phyloP scores from a whole-genome alignment of 2,329 filamentous ascomycete genomes.

The Diaporthe longicolla region DNA sequence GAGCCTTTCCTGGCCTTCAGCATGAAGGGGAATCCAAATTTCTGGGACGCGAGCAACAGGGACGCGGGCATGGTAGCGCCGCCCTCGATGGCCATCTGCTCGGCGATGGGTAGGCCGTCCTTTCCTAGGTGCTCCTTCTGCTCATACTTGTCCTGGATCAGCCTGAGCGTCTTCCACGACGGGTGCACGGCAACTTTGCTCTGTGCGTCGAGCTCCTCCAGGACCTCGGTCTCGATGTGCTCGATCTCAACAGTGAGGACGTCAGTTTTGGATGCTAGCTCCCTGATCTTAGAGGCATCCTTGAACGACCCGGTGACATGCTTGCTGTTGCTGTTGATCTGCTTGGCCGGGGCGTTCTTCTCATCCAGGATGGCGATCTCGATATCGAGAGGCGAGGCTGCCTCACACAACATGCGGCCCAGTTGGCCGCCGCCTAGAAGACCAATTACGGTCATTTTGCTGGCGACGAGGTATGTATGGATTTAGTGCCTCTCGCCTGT shows the following conservation, averaged over 20 bases:
- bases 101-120: slow-evolving; percentile 79
- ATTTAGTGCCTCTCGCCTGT: background rate
- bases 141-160: slow-evolving; percentile 93
- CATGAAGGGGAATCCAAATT: slow-evolving; percentile 89
- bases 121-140: slow-evolving; percentile 86
- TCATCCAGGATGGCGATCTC: slow-evolving; percentile 85
- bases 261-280: slow-evolving; percentile 83
- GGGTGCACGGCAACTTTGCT: slow-evolving; percentile 80
- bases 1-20: slow-evolving; percentile 91
- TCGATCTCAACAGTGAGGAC: slow-evolving; percentile 95
- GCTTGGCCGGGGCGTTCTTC: slow-evolving; percentile 83
- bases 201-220: slow-evolving; percentile 82
- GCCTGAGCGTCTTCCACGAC: slow-evolving; percentile 86
- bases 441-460: slow-evolving; percentile 53
- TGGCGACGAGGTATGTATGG: background rate
- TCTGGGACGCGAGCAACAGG: slow-evolving; percentile 72
- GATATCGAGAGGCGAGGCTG: slow-evolving; percentile 81
- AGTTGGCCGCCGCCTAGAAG: slow-evolving; percentile 79
- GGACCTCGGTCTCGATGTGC: slow-evolving; percentile 90
- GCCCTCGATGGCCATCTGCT: slow-evolving; percentile 74
- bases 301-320: slow-evolving; percentile 93
- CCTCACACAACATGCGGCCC: slow-evolving; percentile 93
- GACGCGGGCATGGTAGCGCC: slow-evolving; percentile 69
- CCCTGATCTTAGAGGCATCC: slow-evolving; percentile 81
- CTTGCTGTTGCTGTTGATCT: slow-evolving; percentile 80